phyloP scores from a whole-genome alignment of 257 asterid species.

The Solanum chilense region DNA sequence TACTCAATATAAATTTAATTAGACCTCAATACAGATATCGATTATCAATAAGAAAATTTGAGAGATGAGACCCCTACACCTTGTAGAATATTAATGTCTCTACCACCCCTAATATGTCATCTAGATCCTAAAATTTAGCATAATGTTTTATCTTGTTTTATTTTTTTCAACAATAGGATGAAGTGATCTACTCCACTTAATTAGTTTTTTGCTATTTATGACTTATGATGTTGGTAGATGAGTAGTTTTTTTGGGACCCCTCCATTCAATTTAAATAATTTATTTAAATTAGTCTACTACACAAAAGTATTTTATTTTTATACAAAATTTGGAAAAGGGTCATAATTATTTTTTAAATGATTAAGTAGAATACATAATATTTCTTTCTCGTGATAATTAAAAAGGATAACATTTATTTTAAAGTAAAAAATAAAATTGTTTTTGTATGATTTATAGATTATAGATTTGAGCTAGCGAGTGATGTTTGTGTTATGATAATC shows the following conservation, averaged over 20 bases:
- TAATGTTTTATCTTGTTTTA: neutral
- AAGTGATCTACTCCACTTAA: neutral
- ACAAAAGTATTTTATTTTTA: neutral
- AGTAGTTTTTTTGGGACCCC: neutral
- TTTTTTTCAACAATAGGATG: neutral
- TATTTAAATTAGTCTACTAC: neutral
- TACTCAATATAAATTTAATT: neutral
- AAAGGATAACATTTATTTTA: neutral
- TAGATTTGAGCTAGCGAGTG: fast-evolving
- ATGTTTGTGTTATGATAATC: neutral
- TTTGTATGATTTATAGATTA: neutral
- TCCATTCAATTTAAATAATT: neutral
- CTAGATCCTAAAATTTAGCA: neutral
- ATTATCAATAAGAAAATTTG: neutral
- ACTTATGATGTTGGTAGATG: neutral
- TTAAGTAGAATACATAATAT: no score
- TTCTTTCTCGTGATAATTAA: neutral
- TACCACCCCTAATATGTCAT: neutral
- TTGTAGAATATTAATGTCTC: neutral
- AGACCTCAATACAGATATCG: neutral
- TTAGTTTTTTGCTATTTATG: neutral
- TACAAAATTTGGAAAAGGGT: neutral
- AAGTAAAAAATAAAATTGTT: no score
- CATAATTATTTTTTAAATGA: neutral
- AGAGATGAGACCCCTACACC: neutral